Base-by-base conservation (phyloP, 805 yeast species). In the Maudiozyma bulderi region DNA sequence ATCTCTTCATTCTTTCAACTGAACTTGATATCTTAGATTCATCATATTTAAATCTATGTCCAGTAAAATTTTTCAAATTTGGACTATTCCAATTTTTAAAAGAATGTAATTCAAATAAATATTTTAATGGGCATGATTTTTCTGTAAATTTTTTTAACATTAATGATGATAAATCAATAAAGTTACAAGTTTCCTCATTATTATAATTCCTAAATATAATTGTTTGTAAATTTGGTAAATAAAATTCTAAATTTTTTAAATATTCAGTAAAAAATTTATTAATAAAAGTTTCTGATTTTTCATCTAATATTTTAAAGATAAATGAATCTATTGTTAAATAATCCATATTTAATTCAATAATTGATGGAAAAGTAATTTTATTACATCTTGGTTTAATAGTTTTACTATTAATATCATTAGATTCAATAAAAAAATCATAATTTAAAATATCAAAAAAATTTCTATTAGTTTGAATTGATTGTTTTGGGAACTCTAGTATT, bases 21-120 rank as follows among this genome's bases (percentile, higher is more conserved):
- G 56, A 52, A 8, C 52, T 52, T 8, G 56, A 45, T 47, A 48
- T 48, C 1, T 55, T 40, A 3, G 57, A 43, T 41, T 54, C 54
- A 45, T 59, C 57, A 45, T 52, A 59, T 47, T 55, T 55, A 43
- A 61, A 57, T 8, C 57, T 45, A 45, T 62, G 64, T 4, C 65
- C 67, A 11, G 60, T 45, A 45, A 60, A 61, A 31, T 40, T 29
- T 20, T 35, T 45, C 1, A 61, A 45, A 13, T 48, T 48, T 10
- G 60, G 61, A 38, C 61, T 40, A 8, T 43, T 11, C 64, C 65
- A 61, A 46, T 59, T 57, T n/a, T 52, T 46, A 29, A 60, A 53
- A 3, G 64, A 61, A 44, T 62, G 62, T 9, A 62, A 35, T 30
- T 52, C 44, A 44, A 61, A 61, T 13, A 54, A 46, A 20, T 45